phyloP scores from a whole-genome alignment of 2,329 filamentous ascomycete genomes.

The Colletotrichum sp. region DNA sequence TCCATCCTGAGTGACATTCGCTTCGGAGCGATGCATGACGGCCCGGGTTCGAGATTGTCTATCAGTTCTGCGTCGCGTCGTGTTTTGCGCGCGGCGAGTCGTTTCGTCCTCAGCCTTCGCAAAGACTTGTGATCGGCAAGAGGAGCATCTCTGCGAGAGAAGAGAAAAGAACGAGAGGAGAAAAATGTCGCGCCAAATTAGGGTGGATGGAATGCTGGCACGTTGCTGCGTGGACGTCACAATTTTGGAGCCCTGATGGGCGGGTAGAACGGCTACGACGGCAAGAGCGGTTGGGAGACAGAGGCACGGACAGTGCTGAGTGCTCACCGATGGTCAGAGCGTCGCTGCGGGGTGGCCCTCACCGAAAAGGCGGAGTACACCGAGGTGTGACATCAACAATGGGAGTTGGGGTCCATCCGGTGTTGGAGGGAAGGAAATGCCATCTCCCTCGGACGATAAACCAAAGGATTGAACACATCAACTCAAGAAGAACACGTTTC shows the following conservation, averaged over 20 bases:
- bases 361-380: constrained; percentile 14
- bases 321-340: neutral
- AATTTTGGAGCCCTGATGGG: neutral
- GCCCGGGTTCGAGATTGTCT: neutral
- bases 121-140: neutral
- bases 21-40: neutral
- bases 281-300: neutral
- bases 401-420: neutral
- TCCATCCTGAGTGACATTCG: neutral
- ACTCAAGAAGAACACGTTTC: constrained; percentile 3
- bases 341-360: neutral
- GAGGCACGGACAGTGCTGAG: neutral
- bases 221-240: neutral
- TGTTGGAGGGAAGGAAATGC: neutral
- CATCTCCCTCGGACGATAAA: neutral
- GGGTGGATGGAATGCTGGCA: neutral
- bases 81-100: neutral
- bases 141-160: neutral
- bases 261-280: neutral
- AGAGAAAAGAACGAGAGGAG: neutral
- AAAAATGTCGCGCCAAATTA: neutral
- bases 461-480: neutral
- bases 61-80: neutral
- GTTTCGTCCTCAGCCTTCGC: neutral
- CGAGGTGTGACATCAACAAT: neutral